Base-by-base conservation (phyloP, 331 rosid genomes). In the Quercus tomentella region DNA sequence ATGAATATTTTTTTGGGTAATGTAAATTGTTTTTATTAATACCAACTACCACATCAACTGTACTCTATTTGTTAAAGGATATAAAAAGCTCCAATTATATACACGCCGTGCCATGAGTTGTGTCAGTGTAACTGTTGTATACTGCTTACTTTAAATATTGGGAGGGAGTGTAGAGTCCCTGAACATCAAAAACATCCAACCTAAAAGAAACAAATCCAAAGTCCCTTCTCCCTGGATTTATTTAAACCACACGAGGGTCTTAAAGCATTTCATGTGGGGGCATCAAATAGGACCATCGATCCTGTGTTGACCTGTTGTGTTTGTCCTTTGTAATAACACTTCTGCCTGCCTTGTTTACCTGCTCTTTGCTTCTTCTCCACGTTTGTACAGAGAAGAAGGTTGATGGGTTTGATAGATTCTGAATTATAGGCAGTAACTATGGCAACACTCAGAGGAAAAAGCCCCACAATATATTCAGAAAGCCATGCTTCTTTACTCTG, bases 331-430 rank as follows among this genome's bases (percentile, higher is more conserved):
- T 55, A 37, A 33, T 20, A 81, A 57, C 79, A 81, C 57, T 65
- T 57, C 83, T 84, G 80, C 85, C 15, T 49, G 54, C 16, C 70
- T 57, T 9, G 81, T 83, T 82, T 80, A 83, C 88, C 84, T 80
- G 79, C 84, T 79, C 83, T 70, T 81, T 89, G 85, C 95, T 91
- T 91, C 84, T 78, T 87, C 84, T 84, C 76, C 84, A 90, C 91
- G 90, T 85, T 86, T 86, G 80, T 18, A 76, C 76, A 79, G 82
- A 62, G 81, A 60, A 78, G 63, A 78, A 82, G 84, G 81, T 84
- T 78, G 87, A 83, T 80, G 83, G 77, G 79, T 77, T 83, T 81
- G 84, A 86, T 85, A 79, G 83, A 88, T 88, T 83, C 86, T 81
- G 80, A 88, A 35, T 35, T 31, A 33, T 79, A 62, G 65, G 54